Conservation (phyloP, 306 rosid species). For the Pterocarpus santalinus region DNA sequence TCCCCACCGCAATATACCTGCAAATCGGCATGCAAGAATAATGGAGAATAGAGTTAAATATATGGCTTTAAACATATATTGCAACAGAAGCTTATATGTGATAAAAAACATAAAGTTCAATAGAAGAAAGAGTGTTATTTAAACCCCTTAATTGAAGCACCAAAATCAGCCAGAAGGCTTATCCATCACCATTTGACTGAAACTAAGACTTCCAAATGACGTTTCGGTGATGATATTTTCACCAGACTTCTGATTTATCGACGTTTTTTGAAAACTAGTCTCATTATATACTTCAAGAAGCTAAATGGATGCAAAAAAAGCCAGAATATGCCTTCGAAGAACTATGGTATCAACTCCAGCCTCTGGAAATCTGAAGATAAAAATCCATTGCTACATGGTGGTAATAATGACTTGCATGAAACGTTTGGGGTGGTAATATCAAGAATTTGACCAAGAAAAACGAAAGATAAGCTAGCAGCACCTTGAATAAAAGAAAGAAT, state of each 20-base stretch:
- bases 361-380: neutral
- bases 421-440: neutral
- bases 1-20: conserved; percentile 96
- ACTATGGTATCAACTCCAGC: conserved; percentile 9
- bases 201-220: too few relatives aligned
- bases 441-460: conserved; percentile 47
- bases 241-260: conserved; percentile 11
- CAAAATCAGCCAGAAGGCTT: too few relatives aligned
- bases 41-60: conserved; percentile 9
- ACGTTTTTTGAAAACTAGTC: neutral
- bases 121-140: conserved; percentile 14
- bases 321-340: conserved; percentile 11
- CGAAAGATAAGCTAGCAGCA: neutral
- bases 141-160: neutral
- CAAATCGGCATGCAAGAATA: conserved; percentile 46
- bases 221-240: neutral
- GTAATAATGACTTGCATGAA: neutral
- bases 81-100: neutral
- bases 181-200: too few relatives aligned
- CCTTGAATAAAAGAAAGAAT: neutral
- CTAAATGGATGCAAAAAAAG: neutral
- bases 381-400: neutral
- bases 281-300: conserved; percentile 27
- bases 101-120: conserved; percentile 8
- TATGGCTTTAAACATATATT: neutral